A percentile compares a stretch with the other conserved stretches of the same genome.
These are phyloP conservation scores for Cymbidium sinense DNA, from an alignment of 106 monocot genomes.

Conservation along the genomic window DNA sequence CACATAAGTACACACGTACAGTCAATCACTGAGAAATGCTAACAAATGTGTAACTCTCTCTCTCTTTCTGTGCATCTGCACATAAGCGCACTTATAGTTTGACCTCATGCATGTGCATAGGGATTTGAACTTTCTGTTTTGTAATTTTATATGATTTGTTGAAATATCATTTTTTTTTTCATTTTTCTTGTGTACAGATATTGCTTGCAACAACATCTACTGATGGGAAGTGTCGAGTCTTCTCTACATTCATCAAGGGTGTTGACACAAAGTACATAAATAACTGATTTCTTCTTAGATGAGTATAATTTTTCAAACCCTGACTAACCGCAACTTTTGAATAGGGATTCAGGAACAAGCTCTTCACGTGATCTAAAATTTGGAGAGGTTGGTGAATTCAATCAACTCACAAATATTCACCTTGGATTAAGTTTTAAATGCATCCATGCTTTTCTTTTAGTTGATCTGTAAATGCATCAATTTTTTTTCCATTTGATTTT, in stretches of 20 bases:
- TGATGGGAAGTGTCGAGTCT: constrained; percentile 97
- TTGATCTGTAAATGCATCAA: not conserved
- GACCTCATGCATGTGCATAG: not conserved
- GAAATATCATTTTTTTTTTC: constrained; percentile 3
- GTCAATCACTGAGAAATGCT: not conserved
- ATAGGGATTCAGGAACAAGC: constrained; percentile 53
- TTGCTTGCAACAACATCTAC: constrained; percentile 98
- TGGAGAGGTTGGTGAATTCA: constrained; percentile 75
- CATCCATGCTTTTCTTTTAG: not conserved
- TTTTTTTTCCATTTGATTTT: not conserved
- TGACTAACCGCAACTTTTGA: constrained; percentile 12
- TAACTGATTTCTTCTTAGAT: not conserved
- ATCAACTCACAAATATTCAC: not conserved
- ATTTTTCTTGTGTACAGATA: constrained; percentile 42
- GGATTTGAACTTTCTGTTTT: not conserved
- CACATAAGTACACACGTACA: not conserved
- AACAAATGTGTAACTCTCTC: no score
- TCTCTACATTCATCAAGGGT: constrained; percentile 95
- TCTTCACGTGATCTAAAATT: constrained; percentile 72
- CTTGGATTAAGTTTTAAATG: not conserved
- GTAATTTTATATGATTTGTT: not conserved
- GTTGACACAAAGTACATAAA: constrained; percentile 72
- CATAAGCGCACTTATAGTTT: no score
- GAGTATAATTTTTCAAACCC: constrained; percentile 5
- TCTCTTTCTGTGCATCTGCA: no score